Evolutionary conservation across 176 grass and related monocot species (phyloP).

Genomic region (Avena eriantha): DNA sequence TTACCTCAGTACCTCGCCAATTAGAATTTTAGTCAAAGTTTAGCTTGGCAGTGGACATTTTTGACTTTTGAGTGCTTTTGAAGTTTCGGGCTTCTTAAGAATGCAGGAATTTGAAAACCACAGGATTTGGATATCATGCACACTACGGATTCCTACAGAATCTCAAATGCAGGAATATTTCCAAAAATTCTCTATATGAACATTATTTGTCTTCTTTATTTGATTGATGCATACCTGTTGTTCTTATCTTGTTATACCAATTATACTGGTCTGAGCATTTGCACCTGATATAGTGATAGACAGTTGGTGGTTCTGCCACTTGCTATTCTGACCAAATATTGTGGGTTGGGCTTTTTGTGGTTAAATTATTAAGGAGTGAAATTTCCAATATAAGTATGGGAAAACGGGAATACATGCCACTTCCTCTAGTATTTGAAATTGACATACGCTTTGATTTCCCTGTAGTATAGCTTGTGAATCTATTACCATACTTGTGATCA

Average conservation of each 20-base stretch:
- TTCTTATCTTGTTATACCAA: constrained; percentile 33
- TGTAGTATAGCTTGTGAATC: background rate
- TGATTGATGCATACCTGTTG: constrained; percentile 12
- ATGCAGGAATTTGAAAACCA: background rate
- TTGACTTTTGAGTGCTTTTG: constrained; percentile 17
- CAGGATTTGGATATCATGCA: background rate
- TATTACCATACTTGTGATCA: background rate
- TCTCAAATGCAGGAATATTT: background rate
- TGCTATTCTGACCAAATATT: background rate
- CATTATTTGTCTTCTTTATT: background rate
- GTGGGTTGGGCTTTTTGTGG: background rate
- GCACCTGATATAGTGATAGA: background rate
- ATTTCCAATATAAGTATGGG: background rate
- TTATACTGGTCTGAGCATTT: background rate
- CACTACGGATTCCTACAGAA: background rate
- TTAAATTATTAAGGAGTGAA: background rate
- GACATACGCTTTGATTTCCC: background rate
- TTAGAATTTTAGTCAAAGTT: background rate
- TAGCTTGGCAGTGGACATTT: background rate
- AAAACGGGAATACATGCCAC: background rate
- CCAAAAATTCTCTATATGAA: background rate
- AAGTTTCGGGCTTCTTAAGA: constrained; percentile 32
- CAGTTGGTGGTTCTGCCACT: background rate
- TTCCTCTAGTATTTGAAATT: background rate
- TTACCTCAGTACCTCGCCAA: constrained; percentile 13